Evolutionary conservation across 23 red algal species (phyloP), one percentile per base, ranked within the genome.

Genomic region (Gracilaria caudata): DNA sequence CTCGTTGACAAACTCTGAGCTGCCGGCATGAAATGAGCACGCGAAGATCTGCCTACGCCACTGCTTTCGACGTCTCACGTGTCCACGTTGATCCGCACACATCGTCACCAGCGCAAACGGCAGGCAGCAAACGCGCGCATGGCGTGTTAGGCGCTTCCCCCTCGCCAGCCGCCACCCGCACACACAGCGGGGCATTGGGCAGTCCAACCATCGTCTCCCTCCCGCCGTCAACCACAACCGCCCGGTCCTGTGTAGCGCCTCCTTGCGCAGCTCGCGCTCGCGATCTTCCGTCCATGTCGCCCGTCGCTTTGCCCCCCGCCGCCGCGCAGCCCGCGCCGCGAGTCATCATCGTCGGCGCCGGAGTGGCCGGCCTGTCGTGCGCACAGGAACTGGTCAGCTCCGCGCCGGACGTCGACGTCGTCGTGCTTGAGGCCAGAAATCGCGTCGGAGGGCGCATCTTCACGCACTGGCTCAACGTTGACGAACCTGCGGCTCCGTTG

Each of bases 301-400:
- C 65, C 33, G 65, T 71, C 65, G 65, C 65, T 0, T 29, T 17
- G 23, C 17, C 57, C 57, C 4, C 35, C 34, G 65, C 26, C 32
- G 14, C 65, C 65, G 65, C 32, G 34, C 65, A n/a, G 65, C 71
- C 86, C 23, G 20, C 65, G 51, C 74, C 65, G 11, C 73, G 77
- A 59, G 94, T 97, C 33, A 49, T 97, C 65, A 37, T 97, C 21
- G 73, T 97, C 4, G 94, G 96, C 79, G 96, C 91, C 35, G 96
- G 96, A 55, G 85, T 94, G 55, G 92, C 92, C 32, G 96, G 96
- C 46, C 89, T 98, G 30, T 82, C 86, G 46, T 89, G 87, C 47
- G 92, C 92, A 4, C 65, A 74, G 56, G 80, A 94, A 47, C 83
- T 94, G 47, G 54, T 40, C 59, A 38, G 46, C 41, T 47, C 73